phyloP scores from a whole-genome alignment of 2,329 filamentous ascomycete species.

The Tolypocladium inflatum region DNA sequence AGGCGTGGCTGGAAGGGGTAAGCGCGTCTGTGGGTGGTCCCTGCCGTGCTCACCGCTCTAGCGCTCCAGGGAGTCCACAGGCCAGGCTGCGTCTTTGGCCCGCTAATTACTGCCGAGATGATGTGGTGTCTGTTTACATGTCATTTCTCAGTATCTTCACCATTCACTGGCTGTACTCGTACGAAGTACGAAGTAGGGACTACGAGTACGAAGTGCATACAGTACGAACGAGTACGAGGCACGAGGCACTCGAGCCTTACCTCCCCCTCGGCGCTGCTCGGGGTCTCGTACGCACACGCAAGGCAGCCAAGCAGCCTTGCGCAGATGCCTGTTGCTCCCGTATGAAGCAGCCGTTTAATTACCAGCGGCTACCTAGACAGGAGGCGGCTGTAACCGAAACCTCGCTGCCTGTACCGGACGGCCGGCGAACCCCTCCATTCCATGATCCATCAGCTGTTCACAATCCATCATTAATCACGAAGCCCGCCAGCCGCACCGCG shows the following conservation, averaged over 20 bases:
- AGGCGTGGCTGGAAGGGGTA: conserved; percentile 22
- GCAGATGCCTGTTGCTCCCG: background rate
- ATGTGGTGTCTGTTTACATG: background rate
- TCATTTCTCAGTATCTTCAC: background rate
- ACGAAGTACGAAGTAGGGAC: too few relatives aligned
- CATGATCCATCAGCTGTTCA: background rate
- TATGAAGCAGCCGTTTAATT: background rate
- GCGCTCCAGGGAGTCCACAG: background rate
- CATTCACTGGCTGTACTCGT: too few relatives aligned
- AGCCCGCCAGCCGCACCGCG: background rate
- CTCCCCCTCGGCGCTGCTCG: background rate
- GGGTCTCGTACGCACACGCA: background rate
- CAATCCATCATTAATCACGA: background rate
- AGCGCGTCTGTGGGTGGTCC: conserved; percentile 18
- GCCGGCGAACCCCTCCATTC: background rate
- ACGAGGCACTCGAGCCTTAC: background rate
- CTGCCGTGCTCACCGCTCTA: conserved; percentile 10
- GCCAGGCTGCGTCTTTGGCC: background rate
- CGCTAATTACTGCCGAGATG: conserved; percentile 3
- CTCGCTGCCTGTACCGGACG: background rate
- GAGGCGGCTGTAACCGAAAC: background rate
- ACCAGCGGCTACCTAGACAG: background rate
- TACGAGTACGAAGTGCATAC: too few relatives aligned
- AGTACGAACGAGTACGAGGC: too few relatives aligned
- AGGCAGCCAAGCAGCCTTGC: background rate